Conservation (phyloP, 176 grass and related monocot species). For the Aegilops bicornis region DNA sequence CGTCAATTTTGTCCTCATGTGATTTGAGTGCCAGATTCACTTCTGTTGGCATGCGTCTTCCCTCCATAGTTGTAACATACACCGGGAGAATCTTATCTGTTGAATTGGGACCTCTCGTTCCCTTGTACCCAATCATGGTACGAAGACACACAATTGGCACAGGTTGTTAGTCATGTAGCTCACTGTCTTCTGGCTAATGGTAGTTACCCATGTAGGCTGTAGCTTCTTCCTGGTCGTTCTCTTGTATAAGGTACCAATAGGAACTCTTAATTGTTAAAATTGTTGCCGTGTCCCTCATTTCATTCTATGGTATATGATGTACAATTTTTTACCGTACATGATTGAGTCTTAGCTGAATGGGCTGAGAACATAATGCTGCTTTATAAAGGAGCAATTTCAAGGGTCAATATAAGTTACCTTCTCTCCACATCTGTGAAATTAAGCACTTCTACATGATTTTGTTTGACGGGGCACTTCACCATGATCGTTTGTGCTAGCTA, state of each 20-base stretch:
- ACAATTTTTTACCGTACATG: neutral
- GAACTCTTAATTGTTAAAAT: neutral
- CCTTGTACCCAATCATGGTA: neutral
- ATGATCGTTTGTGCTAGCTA: neutral
- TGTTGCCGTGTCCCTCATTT: neutral
- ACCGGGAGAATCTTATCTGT: constrained; percentile 10
- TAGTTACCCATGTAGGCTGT: neutral
- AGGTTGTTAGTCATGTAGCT: neutral
- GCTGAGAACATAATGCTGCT: neutral
- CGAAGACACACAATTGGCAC: neutral
- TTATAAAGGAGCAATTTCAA: neutral
- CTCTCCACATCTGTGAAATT: neutral
- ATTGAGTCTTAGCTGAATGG: neutral
- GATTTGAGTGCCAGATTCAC: constrained; percentile 9
- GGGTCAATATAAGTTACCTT: neutral
- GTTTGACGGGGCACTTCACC: neutral
- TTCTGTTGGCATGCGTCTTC: neutral
- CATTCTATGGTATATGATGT: neutral
- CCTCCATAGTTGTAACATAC: neutral
- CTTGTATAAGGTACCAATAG: neutral
- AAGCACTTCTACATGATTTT: neutral
- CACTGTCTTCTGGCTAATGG: constrained; percentile 6
- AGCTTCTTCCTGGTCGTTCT: neutral
- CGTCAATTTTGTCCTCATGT: constrained; percentile 11
- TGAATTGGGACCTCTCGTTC: constrained; percentile 13